phyloP scores from a whole-genome alignment of 768 basidiomycete genomes.

The Leucocoprinus birnbaumii region DNA sequence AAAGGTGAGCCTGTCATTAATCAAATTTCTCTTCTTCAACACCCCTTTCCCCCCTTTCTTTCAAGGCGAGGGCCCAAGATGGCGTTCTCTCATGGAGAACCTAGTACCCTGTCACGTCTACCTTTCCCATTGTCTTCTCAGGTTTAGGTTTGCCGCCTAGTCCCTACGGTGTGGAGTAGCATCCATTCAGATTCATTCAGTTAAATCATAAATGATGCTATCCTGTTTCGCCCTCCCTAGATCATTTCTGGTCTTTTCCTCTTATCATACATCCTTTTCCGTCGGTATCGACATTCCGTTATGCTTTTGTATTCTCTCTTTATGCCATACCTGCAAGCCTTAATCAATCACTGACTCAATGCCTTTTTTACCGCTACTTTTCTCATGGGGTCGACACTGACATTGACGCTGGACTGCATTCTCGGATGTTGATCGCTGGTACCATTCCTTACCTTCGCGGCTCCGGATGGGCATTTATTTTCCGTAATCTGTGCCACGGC shows the following conservation, averaged over 20 bases:
- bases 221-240: conserved; percentile 11
- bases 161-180: conserved; percentile 4
- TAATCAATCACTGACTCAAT: conserved; percentile 1
- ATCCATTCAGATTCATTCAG: not conserved
- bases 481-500: not conserved
- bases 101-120: not conserved
- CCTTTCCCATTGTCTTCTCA: conserved; percentile 1
- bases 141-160: not conserved
- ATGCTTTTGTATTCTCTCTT: not conserved
- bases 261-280: not conserved
- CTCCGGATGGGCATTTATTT: not conserved
- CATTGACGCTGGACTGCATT: not conserved
- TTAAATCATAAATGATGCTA: conserved; percentile 8
- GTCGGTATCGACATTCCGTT: not conserved
- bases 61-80: not conserved
- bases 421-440: not conserved
- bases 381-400: not conserved
- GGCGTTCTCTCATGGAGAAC: not conserved
- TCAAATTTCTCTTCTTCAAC: not conserved
- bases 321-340: conserved; percentile 1
- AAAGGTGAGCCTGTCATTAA: conserved; percentile 45
- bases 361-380: not conserved
- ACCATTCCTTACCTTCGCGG: not conserved
- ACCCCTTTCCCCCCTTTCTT: not conserved
- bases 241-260: not conserved